These are phyloP conservation scores for Cladosporium halotolerans DNA, from an alignment of 2,329 filamentous ascomycete species.

Conservation along the genomic window DNA sequence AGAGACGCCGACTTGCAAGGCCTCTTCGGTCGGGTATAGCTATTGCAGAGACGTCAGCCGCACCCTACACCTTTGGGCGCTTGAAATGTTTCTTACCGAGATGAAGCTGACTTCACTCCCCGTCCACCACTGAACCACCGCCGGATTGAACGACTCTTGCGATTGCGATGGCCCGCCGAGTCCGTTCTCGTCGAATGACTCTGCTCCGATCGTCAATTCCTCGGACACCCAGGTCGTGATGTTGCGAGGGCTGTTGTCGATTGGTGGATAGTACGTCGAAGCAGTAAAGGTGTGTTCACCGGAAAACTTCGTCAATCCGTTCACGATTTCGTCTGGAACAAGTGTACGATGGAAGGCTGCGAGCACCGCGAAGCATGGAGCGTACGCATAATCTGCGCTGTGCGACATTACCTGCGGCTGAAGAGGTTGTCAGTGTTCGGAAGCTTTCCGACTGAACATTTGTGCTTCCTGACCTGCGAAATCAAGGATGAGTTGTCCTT, in stretches of 20 bases:
- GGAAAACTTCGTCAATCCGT: conserved; percentile 42
- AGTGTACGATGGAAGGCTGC: conserved; percentile 45
- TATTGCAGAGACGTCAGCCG: conserved; percentile 15
- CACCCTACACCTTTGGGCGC: conserved; percentile 23
- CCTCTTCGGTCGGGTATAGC: conserved; percentile 20
- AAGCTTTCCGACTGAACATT: not conserved
- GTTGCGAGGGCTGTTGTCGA: conserved; percentile 51
- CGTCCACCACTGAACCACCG: conserved; percentile 52
- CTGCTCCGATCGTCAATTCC: conserved; percentile 54
- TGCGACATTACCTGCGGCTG: conserved; percentile 53
- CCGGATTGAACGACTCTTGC: conserved; percentile 51
- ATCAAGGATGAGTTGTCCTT: conserved; percentile 35
- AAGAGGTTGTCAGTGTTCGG: conserved; percentile 11
- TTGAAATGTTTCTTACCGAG: not conserved
- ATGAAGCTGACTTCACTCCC: conserved; percentile 18
- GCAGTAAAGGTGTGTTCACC: conserved; percentile 49
- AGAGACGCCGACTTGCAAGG: conserved; percentile 14
- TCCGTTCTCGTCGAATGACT: conserved; percentile 51
- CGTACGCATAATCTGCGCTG: conserved; percentile 53
- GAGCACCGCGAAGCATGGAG: conserved; percentile 51
- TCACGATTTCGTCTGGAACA: conserved; percentile 36
- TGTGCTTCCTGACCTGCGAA: not conserved
- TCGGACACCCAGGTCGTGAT: conserved; percentile 53
- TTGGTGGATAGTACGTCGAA: conserved; percentile 53
- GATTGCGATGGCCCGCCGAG: conserved; percentile 51